Base-by-base conservation (phyloP, 148 eudicot species). In the Beta vulgaris region DNA sequence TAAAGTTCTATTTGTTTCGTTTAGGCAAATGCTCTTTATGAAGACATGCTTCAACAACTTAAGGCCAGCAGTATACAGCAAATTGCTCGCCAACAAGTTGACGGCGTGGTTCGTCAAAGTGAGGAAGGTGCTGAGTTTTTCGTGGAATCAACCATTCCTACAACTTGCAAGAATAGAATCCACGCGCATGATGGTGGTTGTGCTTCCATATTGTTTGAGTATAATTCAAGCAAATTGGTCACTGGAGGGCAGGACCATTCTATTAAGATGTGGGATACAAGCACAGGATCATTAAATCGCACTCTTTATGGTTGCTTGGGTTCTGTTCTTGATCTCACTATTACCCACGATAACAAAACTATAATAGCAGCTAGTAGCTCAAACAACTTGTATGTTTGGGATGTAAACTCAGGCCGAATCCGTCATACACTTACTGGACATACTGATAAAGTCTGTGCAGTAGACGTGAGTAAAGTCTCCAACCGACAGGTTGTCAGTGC, bases 351-450 rank as follows among this genome's bases (percentile, higher is more conserved):
- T 61, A 90, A 88, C 76, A 89, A 77, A 83, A 83, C 89, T 16
- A 76, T 95, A 18, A 90, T 95, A 18, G 97, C 96, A 29, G 98
- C 98, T 12, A 92, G 92, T 69, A 90, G 93, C 79, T 85, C 93
- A 68, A 95, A 95, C 72, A 90, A 84, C 71, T 78, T 95, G 74
- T 90, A 86, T 67, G 96, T 90, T 62, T 95, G 93, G 96, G 97
- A 95, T 75, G 89, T 85, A 66, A 71, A 58, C 72, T 82, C 93
- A 1, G 93, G 97, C 42, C 83, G 97, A 72, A 81, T 91, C 58
- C 86, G 93, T 9, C 98, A 95, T 73, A 90, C 97, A 57, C 91
- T 92, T 16, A 95, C 98, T 0, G 98, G 98, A 25, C 98, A 95
- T 77, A 80, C 79, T 13, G 97, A 95, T 59, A 95, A 95, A 81